Evolutionary conservation across 129 eudicot species (phyloP), one percentile per base, ranked within the genome.

Genomic region (Tagetes erecta): DNA sequence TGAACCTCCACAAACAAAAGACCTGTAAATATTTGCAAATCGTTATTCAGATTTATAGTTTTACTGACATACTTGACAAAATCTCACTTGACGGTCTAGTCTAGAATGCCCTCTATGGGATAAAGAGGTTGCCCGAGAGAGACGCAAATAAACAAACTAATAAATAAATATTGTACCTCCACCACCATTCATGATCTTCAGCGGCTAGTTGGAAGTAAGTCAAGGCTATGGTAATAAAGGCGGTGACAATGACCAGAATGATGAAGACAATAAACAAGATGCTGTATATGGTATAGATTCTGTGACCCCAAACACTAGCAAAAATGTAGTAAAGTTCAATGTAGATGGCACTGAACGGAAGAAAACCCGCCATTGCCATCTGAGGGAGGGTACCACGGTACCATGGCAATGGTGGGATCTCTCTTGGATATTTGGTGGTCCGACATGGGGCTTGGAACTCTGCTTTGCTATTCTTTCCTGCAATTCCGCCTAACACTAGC

Each of bases 291-390:
- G 94, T 88, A 73, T 88, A 88, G 37, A 88, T 88, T 72, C 94
- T 83, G 81, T 88, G 94, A 41, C 94, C 94, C 94, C 94, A 88
- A 36, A 88, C 90, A 70, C 94, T 88, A 34, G 94, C 94, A 83
- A 88, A 88, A 68, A 88, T 88, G 74, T 88, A 88, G 74, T 88
- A 88, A 6, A 88, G 90, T 38, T 88, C 94, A 34, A 88, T 88
- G 68, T 88, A 88, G 58, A 88, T 88, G 12, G 95, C 95, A 70
- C 95, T 88, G 76, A 88, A 88, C 4, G 95, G 95, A 79, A 88
- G 80, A 77, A 88, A 88, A 8, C 95, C 95, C 9, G 95, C 91
- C 95, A 88, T 88, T 67, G 87, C 95, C 95, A 88, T 88, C 82
- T 88, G 95, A 55, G 95, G 91, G 60, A 88, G 78, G 37, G 79